Conservation (phyloP, 164 flowering plant genomes). For the Vitis vinifera region ASM3070453v1 NC_081815.1:1010001-1010500, state of each 20-base stretch:
- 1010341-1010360: no score
- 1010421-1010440: no score
- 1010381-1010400: no score
- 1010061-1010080: not conserved
- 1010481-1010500: no score
- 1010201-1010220: slow-evolving; percentile 80
- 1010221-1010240: slow-evolving; percentile 3
- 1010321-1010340: no score
- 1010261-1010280: not conserved
- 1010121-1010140: slow-evolving; percentile 91
- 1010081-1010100: not conserved
- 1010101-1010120: slow-evolving; percentile 48
- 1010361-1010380: no score
- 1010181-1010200: slow-evolving; percentile 93
- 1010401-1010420: no score
- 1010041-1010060: slow-evolving; percentile 4
- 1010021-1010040: slow-evolving; percentile 98
- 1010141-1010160: slow-evolving; percentile 97
- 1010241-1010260: not conserved
- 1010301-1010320: not conserved
- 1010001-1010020: slow-evolving; percentile 89
- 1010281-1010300: not conserved
- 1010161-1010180: slow-evolving; percentile 90
- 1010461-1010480: no score
- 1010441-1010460: no score